Percentiles rank a stretch among this genome's conserved stretches.
phyloP scores from a whole-genome alignment of 352 stramenopile genomes.

The Aphanomyces cochlioides region DNA sequence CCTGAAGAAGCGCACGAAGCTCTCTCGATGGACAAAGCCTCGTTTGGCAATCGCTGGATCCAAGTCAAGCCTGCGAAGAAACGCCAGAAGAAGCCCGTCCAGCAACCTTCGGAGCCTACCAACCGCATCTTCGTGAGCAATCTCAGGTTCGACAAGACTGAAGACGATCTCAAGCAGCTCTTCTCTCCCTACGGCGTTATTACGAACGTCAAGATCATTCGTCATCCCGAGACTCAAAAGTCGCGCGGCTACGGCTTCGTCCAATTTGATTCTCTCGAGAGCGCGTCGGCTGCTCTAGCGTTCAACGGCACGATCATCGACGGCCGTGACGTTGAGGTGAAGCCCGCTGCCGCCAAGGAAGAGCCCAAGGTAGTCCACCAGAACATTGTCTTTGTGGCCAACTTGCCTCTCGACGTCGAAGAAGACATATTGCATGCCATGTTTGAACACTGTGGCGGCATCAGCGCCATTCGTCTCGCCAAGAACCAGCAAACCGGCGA shows the following conservation, averaged over 20 bases:
- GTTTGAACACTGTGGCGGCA: constrained; percentile 96
- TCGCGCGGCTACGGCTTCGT: constrained; percentile 21
- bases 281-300: constrained; percentile 3
- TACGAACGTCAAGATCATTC: neutral
- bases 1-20: neutral
- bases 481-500: constrained; percentile 64
- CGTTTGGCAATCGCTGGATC: constrained; percentile 26
- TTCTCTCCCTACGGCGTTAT: constrained; percentile 4
- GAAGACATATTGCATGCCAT: constrained; percentile 65
- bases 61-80: constrained; percentile 4
- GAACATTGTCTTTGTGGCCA: constrained; percentile 5
- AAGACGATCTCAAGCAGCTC: constrained; percentile 7
- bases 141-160: constrained; percentile 11
- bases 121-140: constrained; percentile 23
- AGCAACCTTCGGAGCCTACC: neutral
- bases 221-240: neutral
- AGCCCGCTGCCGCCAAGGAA: neutral
- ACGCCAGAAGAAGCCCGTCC: neutral
- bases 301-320: constrained; percentile 10
- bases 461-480: constrained; percentile 91
- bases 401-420: constrained; percentile 2
- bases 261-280: constrained; percentile 12
- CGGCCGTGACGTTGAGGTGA: constrained; percentile 10
- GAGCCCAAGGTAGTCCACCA: neutral
- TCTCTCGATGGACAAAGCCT: constrained; percentile 11